phyloP scores from a whole-genome alignment of 345 rosid genomes.

The Pistacia vera region DNA sequence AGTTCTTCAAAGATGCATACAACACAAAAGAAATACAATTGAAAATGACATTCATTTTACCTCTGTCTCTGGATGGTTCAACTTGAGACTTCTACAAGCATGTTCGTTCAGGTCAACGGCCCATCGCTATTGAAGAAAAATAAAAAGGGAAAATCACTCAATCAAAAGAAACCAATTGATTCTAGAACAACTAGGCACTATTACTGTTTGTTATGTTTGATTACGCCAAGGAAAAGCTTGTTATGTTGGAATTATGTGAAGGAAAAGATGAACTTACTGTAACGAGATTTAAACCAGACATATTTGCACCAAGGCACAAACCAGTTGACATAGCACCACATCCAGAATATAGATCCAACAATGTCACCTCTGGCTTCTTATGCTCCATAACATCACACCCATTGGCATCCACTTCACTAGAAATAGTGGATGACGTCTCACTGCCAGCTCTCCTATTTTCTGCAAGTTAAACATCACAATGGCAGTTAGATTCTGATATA shows the following conservation, averaged over 20 bases:
- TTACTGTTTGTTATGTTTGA: neutral
- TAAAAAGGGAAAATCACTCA: neutral
- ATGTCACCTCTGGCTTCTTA: slow-evolving; percentile 30
- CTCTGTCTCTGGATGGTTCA: slow-evolving; percentile 66
- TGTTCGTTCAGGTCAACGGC: slow-evolving; percentile 64
- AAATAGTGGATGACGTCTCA: slow-evolving; percentile 58
- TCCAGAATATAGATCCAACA: slow-evolving; percentile 78
- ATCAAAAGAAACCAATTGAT: neutral
- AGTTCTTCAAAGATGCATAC: neutral
- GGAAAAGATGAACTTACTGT: slow-evolving; percentile 44
- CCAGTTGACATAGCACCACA: slow-evolving; percentile 97
- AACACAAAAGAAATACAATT: neutral
- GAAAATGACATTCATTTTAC: slow-evolving; percentile 25
- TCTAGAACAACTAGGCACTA: neutral
- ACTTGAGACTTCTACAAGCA: slow-evolving; percentile 59
- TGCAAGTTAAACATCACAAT: slow-evolving; percentile 11
- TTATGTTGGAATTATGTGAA: neutral
- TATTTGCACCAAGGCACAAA: slow-evolving; percentile 65
- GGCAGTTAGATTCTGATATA: neutral
- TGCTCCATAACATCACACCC: slow-evolving; percentile 5
- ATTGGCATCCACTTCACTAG: slow-evolving; percentile 37
- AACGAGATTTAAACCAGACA: slow-evolving; percentile 53
- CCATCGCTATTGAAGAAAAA: slow-evolving; percentile 54
- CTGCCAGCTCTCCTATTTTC: slow-evolving; percentile 32
- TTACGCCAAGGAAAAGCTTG: neutral